Conservation (phyloP, 257 asterid species). For the Galeopsis tetrahit region DNA sequence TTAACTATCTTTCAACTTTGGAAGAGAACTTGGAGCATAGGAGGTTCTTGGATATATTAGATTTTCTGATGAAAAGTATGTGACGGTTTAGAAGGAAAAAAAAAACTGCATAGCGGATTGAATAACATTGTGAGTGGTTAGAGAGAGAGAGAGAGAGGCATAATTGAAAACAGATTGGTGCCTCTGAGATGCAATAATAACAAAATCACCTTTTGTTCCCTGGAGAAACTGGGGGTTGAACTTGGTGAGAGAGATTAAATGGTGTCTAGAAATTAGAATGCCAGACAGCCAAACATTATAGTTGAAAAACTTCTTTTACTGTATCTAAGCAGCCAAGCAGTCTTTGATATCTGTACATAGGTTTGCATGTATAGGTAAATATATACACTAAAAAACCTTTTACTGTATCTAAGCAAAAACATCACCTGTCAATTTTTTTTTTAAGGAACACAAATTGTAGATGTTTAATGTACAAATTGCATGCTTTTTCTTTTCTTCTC, state of each 20-base stretch:
- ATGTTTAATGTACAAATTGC: slow-evolving; percentile 3
- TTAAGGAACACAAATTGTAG: not conserved
- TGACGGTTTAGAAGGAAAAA: not conserved
- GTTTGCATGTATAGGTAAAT: not conserved
- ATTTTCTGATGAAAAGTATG: not conserved
- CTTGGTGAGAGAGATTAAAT: not conserved
- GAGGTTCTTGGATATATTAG: not conserved
- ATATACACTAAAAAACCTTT: not conserved
- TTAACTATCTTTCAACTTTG: not conserved
- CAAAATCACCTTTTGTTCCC: not conserved
- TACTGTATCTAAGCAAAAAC: not conserved
- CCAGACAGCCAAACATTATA: not conserved
- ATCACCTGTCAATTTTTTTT: not conserved
- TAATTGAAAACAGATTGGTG: not conserved
- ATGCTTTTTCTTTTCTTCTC: not conserved
- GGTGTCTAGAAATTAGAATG: not conserved
- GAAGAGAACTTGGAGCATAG: not conserved
- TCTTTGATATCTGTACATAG: not conserved
- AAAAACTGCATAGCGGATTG: not conserved
- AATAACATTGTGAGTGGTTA: not conserved
- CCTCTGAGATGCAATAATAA: not conserved
- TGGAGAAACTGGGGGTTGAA: not conserved
- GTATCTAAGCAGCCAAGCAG: not conserved
- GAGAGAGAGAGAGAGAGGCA: not conserved
- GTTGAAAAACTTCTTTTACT: not conserved